phyloP scores from a whole-genome alignment of 176 grass and related monocot genomes.

The Oryza rufipogon region DNA sequence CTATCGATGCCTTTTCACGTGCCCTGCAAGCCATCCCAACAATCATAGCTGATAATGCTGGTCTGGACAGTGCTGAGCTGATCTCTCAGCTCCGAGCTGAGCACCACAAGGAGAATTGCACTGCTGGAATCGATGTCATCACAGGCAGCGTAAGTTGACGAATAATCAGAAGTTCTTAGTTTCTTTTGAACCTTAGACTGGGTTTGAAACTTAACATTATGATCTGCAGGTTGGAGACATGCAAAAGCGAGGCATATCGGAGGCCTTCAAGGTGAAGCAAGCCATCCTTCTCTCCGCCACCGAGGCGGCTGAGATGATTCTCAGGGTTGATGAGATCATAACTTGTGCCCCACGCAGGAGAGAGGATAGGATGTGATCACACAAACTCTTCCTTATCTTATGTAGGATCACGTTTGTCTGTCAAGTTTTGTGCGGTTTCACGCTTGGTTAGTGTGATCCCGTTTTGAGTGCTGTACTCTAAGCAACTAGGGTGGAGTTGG shows the following conservation, averaged over 20 bases:
- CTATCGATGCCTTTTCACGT: slow-evolving; percentile 82
- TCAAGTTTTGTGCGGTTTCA: not conserved
- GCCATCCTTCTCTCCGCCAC: slow-evolving; percentile 44
- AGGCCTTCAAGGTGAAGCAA: slow-evolving; percentile 65
- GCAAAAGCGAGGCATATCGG: slow-evolving; percentile 52
- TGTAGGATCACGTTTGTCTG: not conserved
- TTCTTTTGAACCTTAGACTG: not conserved
- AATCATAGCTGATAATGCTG: slow-evolving; percentile 89
- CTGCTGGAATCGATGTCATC: slow-evolving; percentile 82
- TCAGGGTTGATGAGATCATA: slow-evolving; percentile 58
- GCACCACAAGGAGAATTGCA: slow-evolving; percentile 80
- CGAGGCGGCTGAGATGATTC: slow-evolving; percentile 52
- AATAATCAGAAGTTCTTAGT: not conserved
- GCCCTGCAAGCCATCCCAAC: slow-evolving; percentile 89
- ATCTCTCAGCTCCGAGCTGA: slow-evolving; percentile 97
- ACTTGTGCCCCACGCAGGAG: slow-evolving; percentile 40
- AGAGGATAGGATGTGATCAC: slow-evolving; percentile 56
- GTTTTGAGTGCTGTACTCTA: not conserved
- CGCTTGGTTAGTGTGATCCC: not conserved
- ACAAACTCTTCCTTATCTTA: not conserved
- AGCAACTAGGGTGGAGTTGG: not conserved
- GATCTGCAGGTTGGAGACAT: slow-evolving; percentile 53
- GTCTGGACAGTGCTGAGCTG: slow-evolving; percentile 81
- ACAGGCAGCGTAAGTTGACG: slow-evolving; percentile 64
- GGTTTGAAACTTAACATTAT: not conserved